phyloP scores from a whole-genome alignment of 2,329 filamentous ascomycete genomes.

The Cordyceps cicadae region DNA sequence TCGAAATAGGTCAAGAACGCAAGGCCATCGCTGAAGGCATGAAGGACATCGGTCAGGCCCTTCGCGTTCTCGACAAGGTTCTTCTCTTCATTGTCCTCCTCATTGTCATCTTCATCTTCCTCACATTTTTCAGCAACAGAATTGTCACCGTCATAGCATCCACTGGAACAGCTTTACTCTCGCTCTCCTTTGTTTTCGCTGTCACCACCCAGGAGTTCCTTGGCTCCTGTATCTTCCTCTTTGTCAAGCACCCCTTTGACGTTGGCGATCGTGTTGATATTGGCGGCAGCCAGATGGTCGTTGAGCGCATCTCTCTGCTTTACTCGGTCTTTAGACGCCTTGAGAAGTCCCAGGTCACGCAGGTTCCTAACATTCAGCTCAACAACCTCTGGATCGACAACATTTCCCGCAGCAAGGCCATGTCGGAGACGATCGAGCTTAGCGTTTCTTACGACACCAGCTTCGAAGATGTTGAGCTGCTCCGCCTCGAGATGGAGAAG shows the following conservation, averaged over 20 bases:
- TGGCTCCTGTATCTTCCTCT: constrained; percentile 97
- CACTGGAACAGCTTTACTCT: constrained; percentile 84
- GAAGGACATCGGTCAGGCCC: constrained; percentile 94
- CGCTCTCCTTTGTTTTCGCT: constrained; percentile 93
- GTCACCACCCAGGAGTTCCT: constrained; percentile 88
- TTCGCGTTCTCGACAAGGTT: constrained; percentile 81
- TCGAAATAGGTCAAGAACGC: constrained; percentile 75
- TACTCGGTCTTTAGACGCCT: constrained; percentile 88
- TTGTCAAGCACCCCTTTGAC: constrained; percentile 97
- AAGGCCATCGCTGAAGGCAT: constrained; percentile 88
- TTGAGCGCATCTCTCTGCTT: constrained; percentile 89
- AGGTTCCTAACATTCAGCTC: constrained; percentile 80
- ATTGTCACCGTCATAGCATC: constrained; percentile 82
- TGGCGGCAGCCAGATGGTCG: constrained; percentile 58
- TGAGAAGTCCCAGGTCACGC: constrained; percentile 67
- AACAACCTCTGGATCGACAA: constrained; percentile 97
- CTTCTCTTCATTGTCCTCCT: constrained; percentile 74
- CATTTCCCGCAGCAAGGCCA: constrained; percentile 79
- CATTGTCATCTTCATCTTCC: constrained; percentile 74
- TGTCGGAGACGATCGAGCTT: constrained; percentile 76
- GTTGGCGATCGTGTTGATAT: constrained; percentile 92
- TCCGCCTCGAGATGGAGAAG: constrained; percentile 73
- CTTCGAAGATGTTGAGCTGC: constrained; percentile 80
- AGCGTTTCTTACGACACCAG: constrained; percentile 78
- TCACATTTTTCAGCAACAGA: constrained; percentile 80